Percentiles rank a stretch among this genome's conserved stretches.
Conservation (phyloP, 768 basidiomycete genomes). For the Termitomyces sp. region DNA sequence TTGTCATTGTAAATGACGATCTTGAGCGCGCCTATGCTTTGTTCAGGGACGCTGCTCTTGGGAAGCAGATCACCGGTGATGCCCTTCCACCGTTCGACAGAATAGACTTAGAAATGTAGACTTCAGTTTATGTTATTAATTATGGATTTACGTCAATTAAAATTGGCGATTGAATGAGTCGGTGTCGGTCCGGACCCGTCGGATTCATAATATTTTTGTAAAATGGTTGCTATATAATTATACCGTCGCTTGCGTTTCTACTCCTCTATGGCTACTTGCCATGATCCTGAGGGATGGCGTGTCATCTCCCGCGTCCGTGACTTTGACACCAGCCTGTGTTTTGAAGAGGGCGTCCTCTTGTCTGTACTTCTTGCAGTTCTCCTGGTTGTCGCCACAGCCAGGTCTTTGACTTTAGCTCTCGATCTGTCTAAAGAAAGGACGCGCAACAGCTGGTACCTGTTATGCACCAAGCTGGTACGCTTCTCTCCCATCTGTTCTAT, state of each 20-base stretch:
- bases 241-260: neutral
- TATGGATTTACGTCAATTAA: neutral
- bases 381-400: conserved; percentile 33
- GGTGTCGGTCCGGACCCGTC: neutral
- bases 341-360: conserved; percentile 68
- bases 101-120: conserved; percentile 1
- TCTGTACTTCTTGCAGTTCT: conserved; percentile 44
- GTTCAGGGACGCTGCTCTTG: conserved; percentile 75
- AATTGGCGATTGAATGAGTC: neutral
- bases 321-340: conserved; percentile 79
- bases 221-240: neutral
- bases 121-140: neutral
- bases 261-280: conserved; percentile 37
- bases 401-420: conserved; percentile 24
- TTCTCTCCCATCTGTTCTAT: neutral
- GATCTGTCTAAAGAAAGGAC: conserved; percentile 25
- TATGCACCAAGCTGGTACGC: conserved; percentile 66
- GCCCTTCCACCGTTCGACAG: conserved; percentile 57
- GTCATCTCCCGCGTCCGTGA: conserved; percentile 49
- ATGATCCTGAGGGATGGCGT: conserved; percentile 60
- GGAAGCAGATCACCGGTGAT: conserved; percentile 57
- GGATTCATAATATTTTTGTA: neutral
- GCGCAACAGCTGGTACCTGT: conserved; percentile 42
- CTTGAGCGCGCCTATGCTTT: conserved; percentile 74
- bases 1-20: conserved; percentile 88